Evolutionary conservation across 2,329 filamentous ascomycete species (phyloP).

Genomic region (Gliomastix tumulicola): DNA sequence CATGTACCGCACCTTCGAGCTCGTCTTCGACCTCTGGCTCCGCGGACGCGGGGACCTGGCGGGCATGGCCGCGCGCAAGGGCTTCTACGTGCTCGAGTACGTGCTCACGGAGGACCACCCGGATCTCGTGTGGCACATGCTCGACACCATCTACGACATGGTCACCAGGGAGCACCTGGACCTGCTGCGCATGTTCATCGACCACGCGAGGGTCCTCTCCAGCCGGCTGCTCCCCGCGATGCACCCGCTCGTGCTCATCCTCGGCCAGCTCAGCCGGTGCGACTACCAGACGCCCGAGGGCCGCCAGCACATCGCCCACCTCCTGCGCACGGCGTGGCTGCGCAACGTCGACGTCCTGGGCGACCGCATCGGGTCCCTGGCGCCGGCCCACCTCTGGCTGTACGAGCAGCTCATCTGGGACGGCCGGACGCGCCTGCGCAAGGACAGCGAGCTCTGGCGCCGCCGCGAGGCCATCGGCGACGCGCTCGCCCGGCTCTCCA

Average conservation of each 20-base stretch:
- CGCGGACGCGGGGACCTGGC: constrained; percentile 25
- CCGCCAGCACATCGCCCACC: constrained; percentile 19
- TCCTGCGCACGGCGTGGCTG: constrained; percentile 26
- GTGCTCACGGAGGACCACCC: constrained; percentile 27
- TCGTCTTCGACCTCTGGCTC: constrained; percentile 27
- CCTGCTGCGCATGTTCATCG: constrained; percentile 23
- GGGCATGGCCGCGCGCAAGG: constrained; percentile 25
- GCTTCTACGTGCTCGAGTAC: constrained; percentile 26
- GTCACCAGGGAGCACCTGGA: constrained; percentile 23
- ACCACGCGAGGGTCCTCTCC: constrained; percentile 20
- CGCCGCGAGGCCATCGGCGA: constrained; percentile 18
- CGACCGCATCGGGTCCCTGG: constrained; percentile 18
- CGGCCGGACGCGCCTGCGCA: constrained; percentile 23
- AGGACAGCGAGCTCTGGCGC: constrained; percentile 18
- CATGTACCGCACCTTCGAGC: constrained; percentile 30
- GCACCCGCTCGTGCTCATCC: constrained; percentile 24
- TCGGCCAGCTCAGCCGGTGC: constrained; percentile 19
- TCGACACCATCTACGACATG: constrained; percentile 30
- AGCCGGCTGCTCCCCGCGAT: constrained; percentile 17
- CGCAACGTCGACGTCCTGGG: constrained; percentile 25
- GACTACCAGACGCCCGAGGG: constrained; percentile 21
- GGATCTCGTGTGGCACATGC: constrained; percentile 27
- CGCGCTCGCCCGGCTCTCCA: constrained; percentile 17
- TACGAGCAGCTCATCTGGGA: constrained; percentile 31
- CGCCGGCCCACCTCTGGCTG: constrained; percentile 23